Evolutionary conservation across 2,329 filamentous ascomycete genomes (phyloP), one percentile per base, ranked within the genome.

Genomic region (Penicillium glabrum): DNA sequence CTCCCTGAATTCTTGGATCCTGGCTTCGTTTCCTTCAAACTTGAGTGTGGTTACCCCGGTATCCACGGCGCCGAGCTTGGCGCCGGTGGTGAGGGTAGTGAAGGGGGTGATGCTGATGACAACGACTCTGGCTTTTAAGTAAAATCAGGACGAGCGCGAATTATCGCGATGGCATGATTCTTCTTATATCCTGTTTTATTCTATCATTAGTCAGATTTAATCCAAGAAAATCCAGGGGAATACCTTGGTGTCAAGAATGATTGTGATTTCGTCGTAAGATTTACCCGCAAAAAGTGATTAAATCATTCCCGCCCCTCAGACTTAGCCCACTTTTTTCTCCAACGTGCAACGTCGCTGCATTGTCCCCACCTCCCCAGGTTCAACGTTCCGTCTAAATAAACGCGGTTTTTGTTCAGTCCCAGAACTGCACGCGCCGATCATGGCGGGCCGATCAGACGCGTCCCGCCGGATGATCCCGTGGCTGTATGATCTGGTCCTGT

Each of bases 401-500:
- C n/a, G n/a, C 33, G 46, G 19, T 41, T 5, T 41, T 41, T 47
- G 14, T 33, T 47, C 27, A 45, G 31, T 31, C 29, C 53, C 52
- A 35, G 46, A 51, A 37, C n/a, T 50, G 51, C 46, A 60, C 58
- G 27, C 51, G 54, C 52, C 50, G 61, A 64, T 60, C 57, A 64
- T 63, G 62, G 60, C 58, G 54, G 62, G 58, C 48, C 56, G 41
- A 44, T 55, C 59, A 54, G 49, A 46, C 37, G 26, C 46, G 23
- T 50, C 54, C 53, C 51, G 56, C 19, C 55, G 51, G 46, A 61
- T 78, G 72, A 72, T 76, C 55, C 72, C 72, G 64, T 80, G 78
- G 78, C 60, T 79, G 47, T 80, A 80, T 61, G 78, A 80, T 63
- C 58, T 79, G 23, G 70, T 78, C 45, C 66, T 80, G 31, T 80